A percentile compares a stretch with the other conserved stretches of the same genome.
Evolutionary conservation across 2,329 filamentous ascomycete species (phyloP).

Genomic region (Colletotrichum navitas): DNA sequence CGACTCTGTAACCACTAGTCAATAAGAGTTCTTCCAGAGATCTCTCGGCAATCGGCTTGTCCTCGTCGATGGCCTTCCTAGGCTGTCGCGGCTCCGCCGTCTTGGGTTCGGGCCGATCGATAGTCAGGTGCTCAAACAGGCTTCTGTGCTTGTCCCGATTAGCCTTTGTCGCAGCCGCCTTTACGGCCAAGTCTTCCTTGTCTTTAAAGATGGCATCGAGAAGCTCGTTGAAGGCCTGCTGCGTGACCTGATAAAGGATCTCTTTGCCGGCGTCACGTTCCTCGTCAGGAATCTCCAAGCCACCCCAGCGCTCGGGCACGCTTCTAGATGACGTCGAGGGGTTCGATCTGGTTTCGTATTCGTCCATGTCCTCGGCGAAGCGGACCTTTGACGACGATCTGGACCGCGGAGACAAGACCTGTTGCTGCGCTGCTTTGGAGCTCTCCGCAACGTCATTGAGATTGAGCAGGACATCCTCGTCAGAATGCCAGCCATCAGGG

Average conservation of each 20-base stretch:
- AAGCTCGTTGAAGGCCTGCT: constrained; percentile 93
- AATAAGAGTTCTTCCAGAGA: constrained; percentile 57
- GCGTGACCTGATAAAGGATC: constrained; percentile 90
- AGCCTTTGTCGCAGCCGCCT: constrained; percentile 72
- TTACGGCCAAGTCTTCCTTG: constrained; percentile 81
- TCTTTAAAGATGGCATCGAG: constrained; percentile 87
- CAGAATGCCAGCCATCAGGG: constrained; percentile 73
- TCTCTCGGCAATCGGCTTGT: constrained; percentile 47
- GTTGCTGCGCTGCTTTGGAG: constrained; percentile 57
- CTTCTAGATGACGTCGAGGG: constrained; percentile 79
- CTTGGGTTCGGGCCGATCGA: constrained; percentile 36
- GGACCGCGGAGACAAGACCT: constrained; percentile 65
- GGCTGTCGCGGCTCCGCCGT: constrained; percentile 32
- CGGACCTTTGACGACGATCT: constrained; percentile 84
- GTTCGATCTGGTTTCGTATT: constrained; percentile 79
- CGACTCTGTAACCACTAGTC: constrained; percentile 60
- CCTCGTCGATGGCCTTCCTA: constrained; percentile 42
- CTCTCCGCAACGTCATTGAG: constrained; percentile 55
- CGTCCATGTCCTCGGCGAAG: constrained; percentile 78
- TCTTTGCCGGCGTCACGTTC: constrained; percentile 89
- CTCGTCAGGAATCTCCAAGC: constrained; percentile 82
- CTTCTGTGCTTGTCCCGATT: constrained; percentile 69
- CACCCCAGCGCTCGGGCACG: constrained; percentile 80
- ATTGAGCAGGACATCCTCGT: constrained; percentile 67
- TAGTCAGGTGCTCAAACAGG: constrained; percentile 56